Base-by-base conservation (phyloP, 2,329 filamentous ascomycete genomes). In the Lizonia empirigonia region DNA sequence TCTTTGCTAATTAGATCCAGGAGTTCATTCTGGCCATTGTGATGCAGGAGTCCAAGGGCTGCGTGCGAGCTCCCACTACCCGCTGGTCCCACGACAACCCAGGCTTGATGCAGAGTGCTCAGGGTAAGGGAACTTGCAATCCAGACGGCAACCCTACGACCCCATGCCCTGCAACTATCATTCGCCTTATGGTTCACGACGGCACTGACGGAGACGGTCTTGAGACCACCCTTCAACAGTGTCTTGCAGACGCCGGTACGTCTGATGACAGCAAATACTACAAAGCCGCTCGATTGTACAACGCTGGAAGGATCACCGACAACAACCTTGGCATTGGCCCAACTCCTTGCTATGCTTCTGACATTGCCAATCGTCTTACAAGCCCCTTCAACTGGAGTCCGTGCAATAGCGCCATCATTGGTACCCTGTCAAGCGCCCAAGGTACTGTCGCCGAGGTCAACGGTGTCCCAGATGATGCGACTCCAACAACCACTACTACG, bases 311-410 rank as follows among this genome's bases (percentile, higher is more conserved):
- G 18, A 59, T 65, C 30, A 53, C 54, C 8, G 68, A 58, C 37
- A 68, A 64, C 29, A 71, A 78, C 55, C 63, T 77, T 6, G 70
- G 74, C 32, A 68, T 72, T 45, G 76, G 76, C 35, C 60, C 63
- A 27, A 80, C 78, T 15, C 73, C 75, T 54, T 82, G 79, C 70
- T 83, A 83, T 62, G 71, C 75, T 7, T 74, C 70, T 15, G 80
- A 83, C 55, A 69, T 82, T 55, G 80, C 81, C 38, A 81, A 80
- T 60, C 70, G 78, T 35, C 65, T 80, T 33, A 65, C 13, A 74
- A 77, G 10, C 67, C 67, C 29, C 30, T 58, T 56, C 18, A 44
- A 51, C 8, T 39, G 32, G 23, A 56, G 54, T 37, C n/a, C 18
- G 12, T 69, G 67, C 49, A 48, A 62, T 33, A 48, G 34, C 16